Evolutionary conservation across 306 rosid genomes (phyloP), one percentile per base, ranked within the genome.

Genomic region (Pachyrhizus erosus): DNA sequence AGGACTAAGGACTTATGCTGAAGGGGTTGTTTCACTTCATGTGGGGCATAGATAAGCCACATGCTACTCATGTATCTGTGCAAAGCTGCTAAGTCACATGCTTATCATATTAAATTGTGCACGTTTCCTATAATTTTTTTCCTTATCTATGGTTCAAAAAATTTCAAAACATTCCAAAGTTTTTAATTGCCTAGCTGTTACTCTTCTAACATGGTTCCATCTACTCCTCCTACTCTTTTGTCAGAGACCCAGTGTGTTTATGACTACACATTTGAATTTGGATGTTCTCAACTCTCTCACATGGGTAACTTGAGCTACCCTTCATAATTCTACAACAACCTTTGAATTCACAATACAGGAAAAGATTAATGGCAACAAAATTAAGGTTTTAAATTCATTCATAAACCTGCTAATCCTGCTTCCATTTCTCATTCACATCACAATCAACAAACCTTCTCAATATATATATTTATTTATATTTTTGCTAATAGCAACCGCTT

Each of bases 11-110:
- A 62, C 64, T 23, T 29, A 7, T n/a, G 46, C 1, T 0, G 18
- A 13, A 77, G 5, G 62, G 73, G 81, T 62, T 11, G 64, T 10
- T 77, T 55, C 45, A 52, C 17, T 46, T 76, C 26, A 23, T 31
- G 73, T 60, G 79, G 86, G 82, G 45, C 58, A 67, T 55, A 76
- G 24, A 27, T 45, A 21, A 76, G 31, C 52, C 17, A 66, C 73
- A 23, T 68, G 78, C 52, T n/a, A 11, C 4, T 14, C 37, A 34
- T 34, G 40, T 77, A 66, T 34, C 58, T 61, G 39, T 83, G 31
- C 55, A 83, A 83, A 83, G 87, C 61, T 77, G 52, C 17, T 2
- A 21, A 51, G 80, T 77, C 86, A 71, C 83, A 57, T 77, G 75
- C 61, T 26, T 62, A 68, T 61, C 4, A 7, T 46, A 70, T 60